Evolutionary conservation across 179 eudicot genomes (phyloP), one percentile per base, ranked within the genome.

Genomic region (Silene coronaria): DNA sequence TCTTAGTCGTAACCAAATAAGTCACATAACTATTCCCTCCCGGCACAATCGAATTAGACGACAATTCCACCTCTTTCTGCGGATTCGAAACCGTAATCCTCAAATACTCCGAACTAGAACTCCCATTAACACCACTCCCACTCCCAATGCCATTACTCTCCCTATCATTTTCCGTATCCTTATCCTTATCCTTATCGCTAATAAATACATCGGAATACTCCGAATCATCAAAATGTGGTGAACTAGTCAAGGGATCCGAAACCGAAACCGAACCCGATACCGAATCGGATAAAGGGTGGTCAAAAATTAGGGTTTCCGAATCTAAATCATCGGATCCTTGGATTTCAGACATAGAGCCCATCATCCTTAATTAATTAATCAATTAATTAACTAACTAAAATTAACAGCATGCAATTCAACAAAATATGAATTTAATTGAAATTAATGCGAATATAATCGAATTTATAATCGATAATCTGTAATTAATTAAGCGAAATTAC

Each of bases 11-110:
- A 46, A 95, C 88, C 78, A 89, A 75, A 70, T 95, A 95, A 23
- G 93, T 93, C 51, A 91, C 83, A 51, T 83, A 93, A 19, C 85
- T 87, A 65, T 86, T 86, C 2, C 84, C 85, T 23, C 97, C 97
- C 0, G 96, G 97, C 64, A 96, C 96, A 73, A 95, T 82, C 24
- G 97, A 89, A 76, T 85, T 89, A 6, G 93, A 82, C 0, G 88
- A 53, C 13, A 65, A 3, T 13, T 90, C 93, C 0, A 73, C 79
- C 83, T 91, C 99, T 67, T 96, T 96, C 79, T 85, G 92, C 21
- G 98, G 97, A 80, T 86, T 80, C 30, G 91, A 88, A 12, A 96
- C 96, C 10, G 81, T 32, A 10, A 93, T 87, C 45, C 66, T 84
- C 83, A 92, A 71, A 76, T 83, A 89, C 59, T 80, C 77, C 17